Evolutionary conservation across 2,329 filamentous ascomycete genomes (phyloP), one percentile per base, ranked within the genome.

Genomic region (Ophiosphaerella herpotricha): DNA sequence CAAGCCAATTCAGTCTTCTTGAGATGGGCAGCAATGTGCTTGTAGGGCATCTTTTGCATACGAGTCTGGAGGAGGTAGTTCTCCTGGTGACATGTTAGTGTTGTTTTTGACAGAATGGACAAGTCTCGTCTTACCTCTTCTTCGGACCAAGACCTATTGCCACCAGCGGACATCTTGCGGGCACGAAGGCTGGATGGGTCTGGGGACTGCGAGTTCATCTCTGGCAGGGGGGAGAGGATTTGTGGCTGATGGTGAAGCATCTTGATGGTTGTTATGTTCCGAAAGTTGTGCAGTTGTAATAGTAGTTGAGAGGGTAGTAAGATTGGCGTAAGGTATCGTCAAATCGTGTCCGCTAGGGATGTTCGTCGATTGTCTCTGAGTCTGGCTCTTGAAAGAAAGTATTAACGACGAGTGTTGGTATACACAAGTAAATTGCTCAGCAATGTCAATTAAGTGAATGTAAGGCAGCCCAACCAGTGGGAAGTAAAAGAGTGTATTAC

Each of bases 1-100:
- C 90, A 95, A 40, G 90, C 90, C 52, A 94, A 80, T 77, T 94
- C 90, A 0, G 90, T 94, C 80, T 94, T 95, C 76, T 91, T 90
- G 61, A 94, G 78, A 64, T 92, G 87, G 51, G 87, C 84, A 50
- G 90, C 90, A 69, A 94, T 94, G 71, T 93, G 89, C 80, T 93
- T 94, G 76, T 94, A 94, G 0, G 90, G 90, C 85, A 93, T 91
- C 77, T 93, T 93, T 67, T 92, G 88, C 66, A 90, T 83, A 50
- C 90, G 88, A 53, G 88, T 92, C 74, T 91, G 88, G 54, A 94
- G 82, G 46, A 94, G 85, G 72, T 93, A 94, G 50, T 86, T 82
- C 76, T 94, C 90, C 89, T 93, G 57, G 55, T 40, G 32, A 26
- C 16, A 9, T 49, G 63, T 70, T 43, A 72, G 60, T 24, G 5